phyloP scores from a whole-genome alignment of 176 grass and related monocot genomes.

The Guadua angustifolia region DNA sequence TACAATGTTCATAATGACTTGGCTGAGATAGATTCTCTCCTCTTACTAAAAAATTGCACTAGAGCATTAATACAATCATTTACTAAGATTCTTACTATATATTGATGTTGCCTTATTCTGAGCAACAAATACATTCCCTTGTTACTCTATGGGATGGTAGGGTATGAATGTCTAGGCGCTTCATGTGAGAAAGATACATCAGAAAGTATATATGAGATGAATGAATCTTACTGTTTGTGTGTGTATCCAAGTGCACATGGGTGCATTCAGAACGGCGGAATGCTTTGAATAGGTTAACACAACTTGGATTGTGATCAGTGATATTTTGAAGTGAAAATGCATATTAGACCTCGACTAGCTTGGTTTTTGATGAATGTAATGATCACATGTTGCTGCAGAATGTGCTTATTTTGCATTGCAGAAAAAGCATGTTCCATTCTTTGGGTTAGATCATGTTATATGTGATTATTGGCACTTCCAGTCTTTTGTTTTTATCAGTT shows the following conservation, averaged over 20 bases:
- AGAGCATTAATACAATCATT: background rate
- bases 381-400: no score
- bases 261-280: background rate
- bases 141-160: background rate
- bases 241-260: background rate
- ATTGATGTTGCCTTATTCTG: background rate
- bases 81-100: background rate
- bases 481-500: no score
- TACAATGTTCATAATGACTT: background rate
- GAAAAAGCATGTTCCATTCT: no score
- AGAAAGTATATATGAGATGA: background rate
- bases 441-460: no score
- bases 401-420: no score
- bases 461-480: no score
- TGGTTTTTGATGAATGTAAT: no score
- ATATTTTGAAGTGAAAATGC: background rate
- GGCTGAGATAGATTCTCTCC: background rate
- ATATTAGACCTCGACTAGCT: no score
- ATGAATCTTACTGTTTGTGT: background rate
- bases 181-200: background rate
- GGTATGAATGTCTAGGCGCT: background rate
- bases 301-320: background rate
- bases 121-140: background rate
- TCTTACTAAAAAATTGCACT: background rate
- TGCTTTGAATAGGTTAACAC: background rate